Evolutionary conservation across 345 rosid genomes (phyloP).

Genomic region (Eucalyptus viminalis): DNA sequence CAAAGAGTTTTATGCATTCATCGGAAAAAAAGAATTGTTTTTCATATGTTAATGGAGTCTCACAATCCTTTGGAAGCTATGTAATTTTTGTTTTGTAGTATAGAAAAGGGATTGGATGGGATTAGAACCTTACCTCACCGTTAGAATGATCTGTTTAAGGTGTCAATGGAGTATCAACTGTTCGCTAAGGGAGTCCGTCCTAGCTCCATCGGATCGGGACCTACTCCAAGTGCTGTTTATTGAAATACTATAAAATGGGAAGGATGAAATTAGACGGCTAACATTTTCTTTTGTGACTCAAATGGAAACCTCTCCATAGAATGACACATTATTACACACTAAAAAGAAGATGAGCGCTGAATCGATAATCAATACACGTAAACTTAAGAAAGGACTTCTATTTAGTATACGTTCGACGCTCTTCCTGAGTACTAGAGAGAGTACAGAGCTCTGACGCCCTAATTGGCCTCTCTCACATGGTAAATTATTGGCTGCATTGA

Average conservation of each 20-base stretch:
- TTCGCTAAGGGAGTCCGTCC: background rate
- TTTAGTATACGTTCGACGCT: rapidly evolving
- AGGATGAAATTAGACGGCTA: background rate
- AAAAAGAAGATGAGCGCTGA: background rate
- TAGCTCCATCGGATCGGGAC: background rate
- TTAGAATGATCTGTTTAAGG: background rate
- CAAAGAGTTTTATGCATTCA: background rate
- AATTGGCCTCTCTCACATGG: background rate
- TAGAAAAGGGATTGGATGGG: background rate
- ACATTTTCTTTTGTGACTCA: background rate
- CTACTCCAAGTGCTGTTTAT: background rate
- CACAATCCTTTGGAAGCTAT: too few relatives aligned
- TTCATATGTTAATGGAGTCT: too few relatives aligned
- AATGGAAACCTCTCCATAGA: background rate
- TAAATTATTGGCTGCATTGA: background rate
- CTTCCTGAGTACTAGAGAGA: background rate
- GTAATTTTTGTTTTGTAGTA: too few relatives aligned
- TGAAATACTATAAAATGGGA: too few relatives aligned
- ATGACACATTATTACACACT: background rate
- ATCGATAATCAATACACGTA: background rate
- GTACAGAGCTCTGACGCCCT: background rate
- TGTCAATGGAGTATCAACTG: background rate
- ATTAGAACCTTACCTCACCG: background rate
- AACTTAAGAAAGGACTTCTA: background rate
- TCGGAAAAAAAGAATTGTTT: background rate